phyloP scores from a whole-genome alignment of 2,329 filamentous ascomycete species.

The Pyrenophora tritici-repentis region DNA sequence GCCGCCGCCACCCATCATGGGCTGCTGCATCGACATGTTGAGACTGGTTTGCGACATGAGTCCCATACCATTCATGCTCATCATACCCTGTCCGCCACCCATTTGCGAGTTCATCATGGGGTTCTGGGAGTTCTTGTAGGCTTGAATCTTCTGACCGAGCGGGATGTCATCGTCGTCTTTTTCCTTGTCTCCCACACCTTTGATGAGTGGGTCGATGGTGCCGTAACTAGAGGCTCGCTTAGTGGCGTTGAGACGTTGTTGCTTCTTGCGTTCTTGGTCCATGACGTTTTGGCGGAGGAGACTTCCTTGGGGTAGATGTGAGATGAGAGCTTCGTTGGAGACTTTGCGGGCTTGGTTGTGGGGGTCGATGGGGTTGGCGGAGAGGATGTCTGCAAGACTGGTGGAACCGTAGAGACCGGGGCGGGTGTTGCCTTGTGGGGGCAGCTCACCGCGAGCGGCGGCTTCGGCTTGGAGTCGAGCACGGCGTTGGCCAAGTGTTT shows the following conservation, averaged over 20 bases:
- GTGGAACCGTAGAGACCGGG: slow-evolving; percentile 51
- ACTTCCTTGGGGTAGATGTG: slow-evolving; percentile 46
- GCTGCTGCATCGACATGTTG: slow-evolving; percentile 12
- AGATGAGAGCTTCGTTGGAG: slow-evolving; percentile 41
- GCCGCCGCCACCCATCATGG: slow-evolving; percentile 7
- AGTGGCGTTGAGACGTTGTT: slow-evolving; percentile 42
- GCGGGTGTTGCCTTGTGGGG: slow-evolving; percentile 29
- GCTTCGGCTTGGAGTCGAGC: slow-evolving; percentile 74
- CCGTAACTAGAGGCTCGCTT: slow-evolving; percentile 39
- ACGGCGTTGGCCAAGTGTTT: slow-evolving; percentile 78
- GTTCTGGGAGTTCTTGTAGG: slow-evolving; percentile 43
- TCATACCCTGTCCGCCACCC: slow-evolving; percentile 20
- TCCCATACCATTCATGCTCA: slow-evolving; percentile 26
- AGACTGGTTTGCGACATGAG: slow-evolving; percentile 18
- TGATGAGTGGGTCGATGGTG: slow-evolving; percentile 36
- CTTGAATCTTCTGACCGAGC: slow-evolving; percentile 42
- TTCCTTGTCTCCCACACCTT: slow-evolving; percentile 28
- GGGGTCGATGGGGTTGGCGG: slow-evolving; percentile 56
- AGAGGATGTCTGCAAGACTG: slow-evolving; percentile 67
- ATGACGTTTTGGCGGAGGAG: slow-evolving; percentile 49
- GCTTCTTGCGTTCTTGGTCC: slow-evolving; percentile 45
- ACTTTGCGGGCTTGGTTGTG: slow-evolving; percentile 44
- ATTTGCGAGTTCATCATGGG: slow-evolving; percentile 23
- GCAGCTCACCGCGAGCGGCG: slow-evolving; percentile 52
- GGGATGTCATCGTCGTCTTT: slow-evolving; percentile 37